Base-by-base conservation (phyloP, 2,329 filamentous ascomycete genomes). In the Fusarium algeriense region DNA sequence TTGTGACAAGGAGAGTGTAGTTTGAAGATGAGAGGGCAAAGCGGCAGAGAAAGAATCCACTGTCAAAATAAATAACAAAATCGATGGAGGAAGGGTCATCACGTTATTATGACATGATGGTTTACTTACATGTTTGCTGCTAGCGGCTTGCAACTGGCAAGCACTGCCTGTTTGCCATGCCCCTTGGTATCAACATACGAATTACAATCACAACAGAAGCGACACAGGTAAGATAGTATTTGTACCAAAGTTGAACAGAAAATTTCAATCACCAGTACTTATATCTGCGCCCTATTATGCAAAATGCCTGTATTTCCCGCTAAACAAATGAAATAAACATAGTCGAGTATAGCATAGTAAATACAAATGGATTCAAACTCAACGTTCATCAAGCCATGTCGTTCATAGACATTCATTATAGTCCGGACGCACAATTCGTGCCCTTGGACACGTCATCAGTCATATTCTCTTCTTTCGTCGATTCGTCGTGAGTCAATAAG, bases 371-470 rank as follows among this genome's bases (percentile, higher is more conserved):
- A 66, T 69, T 46, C 57, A 45, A 61, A 66, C 38, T 60, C 52
- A 49, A 46, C 44, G 23, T 71, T 62, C 60, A 55, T 74, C 60
- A 55, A 49, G 37, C 38, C 43, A 37, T 55, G 40, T 55, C 54
- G 52, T 48, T 48, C 53, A 56, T 75, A 60, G 67, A 61, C 57
- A 60, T 56, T 73, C 58, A 49, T 74, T 67, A 50, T 69, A 40
- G 37, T 60, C 46, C 62, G 49, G 48, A 55, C 37, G 37, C 48
- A 59, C 45, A n/a, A 37, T 67, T 56, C 46, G 54, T 38, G 52
- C 41, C 58, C 20, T 56, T 66, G 54, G 67, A 60, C 54, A 67
- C 58, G 28, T 76, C 67, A 53, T 76, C 67, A 65, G 69, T 75
- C 66, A 49, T 67, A 35, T 61, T 49, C 46, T 64, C 72, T 44